A percentile compares a stretch with the other conserved stretches of the same genome.
Evolutionary conservation across 169 alveolate species (phyloP).

Genomic region (Plasmodium yoelii): DNA sequence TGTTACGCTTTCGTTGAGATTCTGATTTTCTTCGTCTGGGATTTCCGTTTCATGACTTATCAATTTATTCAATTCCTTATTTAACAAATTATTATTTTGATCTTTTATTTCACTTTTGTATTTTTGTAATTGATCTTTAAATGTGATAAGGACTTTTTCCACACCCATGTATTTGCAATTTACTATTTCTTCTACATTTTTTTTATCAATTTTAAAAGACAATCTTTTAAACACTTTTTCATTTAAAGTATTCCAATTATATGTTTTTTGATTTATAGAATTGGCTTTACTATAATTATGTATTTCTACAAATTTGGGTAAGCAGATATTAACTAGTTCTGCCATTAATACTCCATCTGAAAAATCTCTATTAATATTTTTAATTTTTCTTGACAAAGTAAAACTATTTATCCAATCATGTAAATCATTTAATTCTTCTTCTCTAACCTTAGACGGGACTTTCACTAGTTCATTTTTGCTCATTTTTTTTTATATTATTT

Average conservation of each 20-base stretch:
- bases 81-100: not conserved
- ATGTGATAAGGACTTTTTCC: constrained; percentile 48
- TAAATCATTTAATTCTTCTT: constrained; percentile 54
- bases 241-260: constrained; percentile 79
- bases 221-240: constrained; percentile 71
- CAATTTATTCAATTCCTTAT: not conserved
- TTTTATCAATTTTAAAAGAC: constrained; percentile 52
- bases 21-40: not conserved
- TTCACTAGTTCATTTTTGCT: constrained; percentile 39
- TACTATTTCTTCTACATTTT: constrained; percentile 61
- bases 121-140: constrained; percentile 55
- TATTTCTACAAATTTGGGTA: constrained; percentile 76
- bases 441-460: constrained; percentile 31
- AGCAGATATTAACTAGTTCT: constrained; percentile 37
- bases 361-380: constrained; percentile 64
- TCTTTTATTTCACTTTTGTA: constrained; percentile 51
- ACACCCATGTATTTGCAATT: constrained; percentile 69
- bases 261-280: constrained; percentile 64
- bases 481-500: constrained; percentile 13
- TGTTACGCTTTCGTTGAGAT: not conserved
- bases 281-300: constrained; percentile 77
- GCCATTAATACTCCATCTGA: constrained; percentile 75
- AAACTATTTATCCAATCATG: constrained; percentile 52
- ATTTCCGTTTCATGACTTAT: constrained; percentile 1
- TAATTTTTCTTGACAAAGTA: constrained; percentile 54